Base-by-base conservation (phyloP, 169 alveolate genomes). In the Plasmodium chabaudi region DNA sequence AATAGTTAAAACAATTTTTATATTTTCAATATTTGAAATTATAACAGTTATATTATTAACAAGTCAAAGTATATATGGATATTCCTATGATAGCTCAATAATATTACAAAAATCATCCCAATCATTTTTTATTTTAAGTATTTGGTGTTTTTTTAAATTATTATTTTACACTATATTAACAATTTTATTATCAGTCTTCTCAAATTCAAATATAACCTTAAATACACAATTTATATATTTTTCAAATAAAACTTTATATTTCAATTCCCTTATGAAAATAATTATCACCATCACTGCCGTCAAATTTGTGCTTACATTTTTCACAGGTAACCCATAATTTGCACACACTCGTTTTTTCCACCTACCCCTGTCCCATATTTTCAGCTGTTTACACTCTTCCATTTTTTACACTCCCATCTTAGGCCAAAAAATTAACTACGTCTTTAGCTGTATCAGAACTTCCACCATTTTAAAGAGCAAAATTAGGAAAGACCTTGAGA, bases 81-180 rank as follows among this genome's bases (percentile, higher is more conserved):
- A 82, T 71, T 34, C 86, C 1, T 27, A 82, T 55, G 90, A 82
- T 42, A 82, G 56, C 9, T 68, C 86, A 9, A 53, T 2, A 13
- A 15, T 56, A 23, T 49, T 82, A 68, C 84, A 82, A 5, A 82
- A 34, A 47, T 55, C 72, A 60, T 82, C 72, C 3, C 53, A 49
- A 49, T 68, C 56, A 10, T 69, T 82, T 61, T 72, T 67, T 57
- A 42, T 69, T 9, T 56, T 82, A 64, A 82, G 90, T 60, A 15
- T 69, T n/a, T 82, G 90, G 90, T 82, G 90, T 51, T 82, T 71
- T 71, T 7, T 82, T 13, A 82, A 82, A 46, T 49, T 82, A 72
- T 57, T 82, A 5, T 2, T 82, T 9, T 82, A 68, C 42, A 55
- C 67, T 49, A 53, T 57, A 12, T 9, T 25, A 10, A 71, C 86